Evolutionary conservation across 805 yeast genomes (phyloP).

Genomic region (Torulaspora indica): DNA sequence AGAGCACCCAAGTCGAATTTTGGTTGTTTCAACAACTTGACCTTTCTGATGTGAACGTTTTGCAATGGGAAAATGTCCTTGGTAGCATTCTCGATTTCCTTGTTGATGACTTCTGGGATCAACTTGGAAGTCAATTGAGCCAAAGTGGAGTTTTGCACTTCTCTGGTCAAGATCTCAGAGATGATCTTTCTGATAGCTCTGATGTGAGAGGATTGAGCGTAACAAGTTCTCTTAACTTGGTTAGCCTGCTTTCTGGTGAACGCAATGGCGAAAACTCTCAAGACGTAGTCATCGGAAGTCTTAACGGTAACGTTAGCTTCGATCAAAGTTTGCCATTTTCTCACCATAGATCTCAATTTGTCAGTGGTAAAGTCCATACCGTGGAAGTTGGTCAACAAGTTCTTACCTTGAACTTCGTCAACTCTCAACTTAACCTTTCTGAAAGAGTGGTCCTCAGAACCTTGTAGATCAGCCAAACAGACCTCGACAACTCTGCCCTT

Average conservation of each 20-base stretch:
- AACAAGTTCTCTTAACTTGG: constrained; percentile 96
- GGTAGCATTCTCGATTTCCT: constrained; percentile 96
- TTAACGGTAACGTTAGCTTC: constrained; percentile 98
- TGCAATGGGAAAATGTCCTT: constrained; percentile 95
- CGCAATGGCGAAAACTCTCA: constrained; percentile 94
- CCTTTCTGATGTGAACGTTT: constrained; percentile 98
- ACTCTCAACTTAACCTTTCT: constrained; percentile 97
- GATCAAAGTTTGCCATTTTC: constrained; percentile 98
- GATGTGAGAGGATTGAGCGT: constrained; percentile 96
- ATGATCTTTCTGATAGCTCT: constrained; percentile 97
- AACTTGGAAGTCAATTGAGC: constrained; percentile 96
- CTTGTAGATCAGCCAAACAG: constrained; percentile 94
- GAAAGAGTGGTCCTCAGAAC: constrained; percentile 97
- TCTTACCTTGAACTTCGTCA: constrained; percentile 98
- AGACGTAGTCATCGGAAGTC: constrained; percentile 95
- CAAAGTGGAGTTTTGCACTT: constrained; percentile 89
- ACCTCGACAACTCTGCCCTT: constrained; percentile 97
- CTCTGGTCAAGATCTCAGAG: constrained; percentile 93
- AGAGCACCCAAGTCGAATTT: constrained; percentile 96
- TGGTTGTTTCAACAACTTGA: constrained; percentile 97
- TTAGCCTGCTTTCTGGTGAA: constrained; percentile 97
- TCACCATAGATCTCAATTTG: constrained; percentile 94
- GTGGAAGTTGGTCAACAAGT: constrained; percentile 98
- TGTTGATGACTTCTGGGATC: constrained; percentile 98
- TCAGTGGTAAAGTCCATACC: constrained; percentile 98